Conservation (phyloP, 306 rosid species). For the Cercis canadensis region DNA sequence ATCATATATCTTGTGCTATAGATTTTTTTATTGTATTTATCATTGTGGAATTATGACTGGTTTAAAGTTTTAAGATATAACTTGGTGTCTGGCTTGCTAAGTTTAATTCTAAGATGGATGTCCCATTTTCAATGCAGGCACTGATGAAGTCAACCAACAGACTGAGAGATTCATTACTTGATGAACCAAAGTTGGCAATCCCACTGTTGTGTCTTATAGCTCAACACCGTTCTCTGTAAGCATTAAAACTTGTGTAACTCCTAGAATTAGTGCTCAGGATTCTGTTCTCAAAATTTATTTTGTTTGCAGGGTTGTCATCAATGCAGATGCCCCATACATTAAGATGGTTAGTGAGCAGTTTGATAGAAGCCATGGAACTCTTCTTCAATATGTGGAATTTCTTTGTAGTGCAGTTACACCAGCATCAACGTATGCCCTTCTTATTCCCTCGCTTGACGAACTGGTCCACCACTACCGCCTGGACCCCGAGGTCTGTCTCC, state of each 20-base stretch:
- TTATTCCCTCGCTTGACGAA: constrained; percentile 85
- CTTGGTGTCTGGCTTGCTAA: constrained; percentile 16
- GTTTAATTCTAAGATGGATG: constrained; percentile 9
- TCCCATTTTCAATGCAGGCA: constrained; percentile 57
- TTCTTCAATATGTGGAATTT: constrained; percentile 93
- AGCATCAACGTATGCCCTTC: constrained; percentile 72
- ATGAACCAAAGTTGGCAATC: constrained; percentile 83
- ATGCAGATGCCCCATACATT: constrained; percentile 92
- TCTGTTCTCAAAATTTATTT: constrained; percentile 33
- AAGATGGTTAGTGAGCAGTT: constrained; percentile 98
- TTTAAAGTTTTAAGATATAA: constrained; percentile 8
- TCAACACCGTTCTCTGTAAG: constrained; percentile 98
- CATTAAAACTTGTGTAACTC: constrained; percentile 17
- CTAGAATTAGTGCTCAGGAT: constrained; percentile 10
- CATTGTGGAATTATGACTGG: not conserved
- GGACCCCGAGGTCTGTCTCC: constrained; percentile 81
- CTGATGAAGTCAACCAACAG: constrained; percentile 92
- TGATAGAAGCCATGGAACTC: constrained; percentile 96
- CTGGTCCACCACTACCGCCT: constrained; percentile 90
- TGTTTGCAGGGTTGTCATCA: constrained; percentile 79
- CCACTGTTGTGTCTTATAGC: constrained; percentile 93
- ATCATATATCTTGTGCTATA: constrained; percentile 25
- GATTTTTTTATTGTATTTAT: constrained; percentile 3
- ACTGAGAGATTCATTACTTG: constrained; percentile 86
- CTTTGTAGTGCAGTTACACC: constrained; percentile 89